Conservation (phyloP, 108 stramenopile genomes). For the Cyclotella atomus region DNA sequence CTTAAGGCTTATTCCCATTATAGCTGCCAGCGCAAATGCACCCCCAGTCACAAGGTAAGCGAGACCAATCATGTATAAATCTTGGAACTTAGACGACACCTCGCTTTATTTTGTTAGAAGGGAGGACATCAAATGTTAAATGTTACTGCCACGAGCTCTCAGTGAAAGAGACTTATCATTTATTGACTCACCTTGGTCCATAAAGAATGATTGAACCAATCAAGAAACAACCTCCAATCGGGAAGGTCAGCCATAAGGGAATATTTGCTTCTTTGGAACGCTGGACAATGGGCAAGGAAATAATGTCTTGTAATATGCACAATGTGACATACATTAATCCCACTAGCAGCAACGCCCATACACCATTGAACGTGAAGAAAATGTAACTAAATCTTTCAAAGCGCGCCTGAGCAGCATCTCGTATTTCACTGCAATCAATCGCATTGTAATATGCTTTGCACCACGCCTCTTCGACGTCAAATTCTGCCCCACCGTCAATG, state of each 20-base stretch:
- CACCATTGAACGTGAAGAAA: slow-evolving; percentile 46
- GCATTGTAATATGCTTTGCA: slow-evolving; percentile 58
- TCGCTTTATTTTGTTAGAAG: slow-evolving; percentile 30
- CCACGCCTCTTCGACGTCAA: slow-evolving; percentile 58
- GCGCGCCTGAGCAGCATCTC: slow-evolving; percentile 59
- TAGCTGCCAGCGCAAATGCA: slow-evolving; percentile 61
- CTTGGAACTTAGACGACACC: slow-evolving; percentile 25
- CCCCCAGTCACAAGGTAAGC: slow-evolving; percentile 62
- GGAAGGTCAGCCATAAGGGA: slow-evolving; percentile 77
- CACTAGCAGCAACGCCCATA: slow-evolving; percentile 40
- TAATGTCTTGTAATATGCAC: slow-evolving; percentile 69
- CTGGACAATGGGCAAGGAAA: slow-evolving; percentile 82
- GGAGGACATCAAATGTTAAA: too few relatives aligned
- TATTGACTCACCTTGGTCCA: slow-evolving; percentile 41
- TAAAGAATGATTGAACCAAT: slow-evolving; percentile 60
- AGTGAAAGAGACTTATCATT: too few relatives aligned
- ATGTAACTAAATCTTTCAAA: slow-evolving; percentile 38
- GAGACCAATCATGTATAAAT: slow-evolving; percentile 63
- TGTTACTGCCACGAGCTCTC: too few relatives aligned
- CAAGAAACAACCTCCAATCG: slow-evolving; percentile 60
- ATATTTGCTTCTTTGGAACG: slow-evolving; percentile 85
- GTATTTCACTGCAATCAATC: slow-evolving; percentile 60
- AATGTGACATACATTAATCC: slow-evolving; percentile 61
- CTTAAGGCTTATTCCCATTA: slow-evolving; percentile 63
- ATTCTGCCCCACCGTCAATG: slow-evolving; percentile 50